Percentiles rank a stretch among this genome's conserved stretches.
Conservation (phyloP, 2,329 filamentous ascomycete genomes). For the Penicillium sp. region DNA sequence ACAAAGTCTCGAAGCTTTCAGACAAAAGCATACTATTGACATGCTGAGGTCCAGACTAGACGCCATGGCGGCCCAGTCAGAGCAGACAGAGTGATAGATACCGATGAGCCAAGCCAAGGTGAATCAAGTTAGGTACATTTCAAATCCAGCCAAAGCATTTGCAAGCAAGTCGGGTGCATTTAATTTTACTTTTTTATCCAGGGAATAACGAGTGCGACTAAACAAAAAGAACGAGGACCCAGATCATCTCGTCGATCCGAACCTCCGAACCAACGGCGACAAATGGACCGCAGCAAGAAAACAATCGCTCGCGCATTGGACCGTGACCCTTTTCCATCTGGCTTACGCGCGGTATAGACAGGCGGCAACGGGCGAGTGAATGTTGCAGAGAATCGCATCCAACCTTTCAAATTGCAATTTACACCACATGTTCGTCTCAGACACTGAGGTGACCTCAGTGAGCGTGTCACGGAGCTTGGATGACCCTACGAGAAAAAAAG, state of each 20-base stretch:
- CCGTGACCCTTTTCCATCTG: slow-evolving; percentile 7
- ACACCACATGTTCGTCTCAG: slow-evolving; percentile 30
- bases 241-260: slow-evolving; percentile 14
- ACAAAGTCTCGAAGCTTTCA: neutral
- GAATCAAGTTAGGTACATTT: neutral
- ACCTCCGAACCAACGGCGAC: slow-evolving; percentile 14
- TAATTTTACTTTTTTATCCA: slow-evolving; percentile 6
- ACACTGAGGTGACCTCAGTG: slow-evolving; percentile 30
- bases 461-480: slow-evolving; percentile 46
- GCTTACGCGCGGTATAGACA: slow-evolving; percentile 13
- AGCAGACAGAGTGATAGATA: neutral
- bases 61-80: neutral
- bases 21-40: too few relatives aligned
- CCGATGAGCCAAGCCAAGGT: neutral
- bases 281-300: slow-evolving; percentile 11
- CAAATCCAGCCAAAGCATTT: neutral
- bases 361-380: slow-evolving; percentile 18
- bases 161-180: slow-evolving; percentile 12
- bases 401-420: slow-evolving; percentile 32
- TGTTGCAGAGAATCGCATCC: slow-evolving; percentile 28
- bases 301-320: slow-evolving; percentile 9
- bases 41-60: neutral
- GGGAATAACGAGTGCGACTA: slow-evolving; percentile 16
- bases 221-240: slow-evolving; percentile 20
- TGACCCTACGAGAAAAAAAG: slow-evolving; percentile 35